Evolutionary conservation across 2,329 filamentous ascomycete genomes (phyloP).

Genomic region (Emmonsiellopsis sp.): DNA sequence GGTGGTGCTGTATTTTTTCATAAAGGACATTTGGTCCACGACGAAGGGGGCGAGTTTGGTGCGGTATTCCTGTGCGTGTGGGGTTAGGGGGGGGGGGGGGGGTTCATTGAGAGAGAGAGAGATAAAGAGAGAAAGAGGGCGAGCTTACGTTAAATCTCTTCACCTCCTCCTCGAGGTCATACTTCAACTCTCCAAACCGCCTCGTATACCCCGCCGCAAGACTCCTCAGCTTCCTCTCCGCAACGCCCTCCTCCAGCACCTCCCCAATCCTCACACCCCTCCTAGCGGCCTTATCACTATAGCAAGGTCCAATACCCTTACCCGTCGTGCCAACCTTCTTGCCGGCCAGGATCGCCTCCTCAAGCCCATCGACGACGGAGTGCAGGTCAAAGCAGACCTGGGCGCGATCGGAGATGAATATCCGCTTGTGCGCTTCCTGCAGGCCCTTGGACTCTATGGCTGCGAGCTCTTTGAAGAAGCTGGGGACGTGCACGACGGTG

Average conservation of each 20-base stretch:
- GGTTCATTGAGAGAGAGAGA: no score
- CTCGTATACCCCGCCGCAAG: slow-evolving; percentile 46
- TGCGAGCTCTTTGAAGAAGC: slow-evolving; percentile 39
- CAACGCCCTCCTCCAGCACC: slow-evolving; percentile 45
- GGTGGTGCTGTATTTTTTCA: slow-evolving; percentile 45
- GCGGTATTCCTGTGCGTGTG: slow-evolving; percentile 25
- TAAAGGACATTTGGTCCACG: slow-evolving; percentile 40
- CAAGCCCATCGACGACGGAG: slow-evolving; percentile 29
- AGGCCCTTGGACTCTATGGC: slow-evolving; percentile 36
- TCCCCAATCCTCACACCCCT: slow-evolving; percentile 51
- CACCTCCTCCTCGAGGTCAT: slow-evolving; percentile 53
- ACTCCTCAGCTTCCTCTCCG: slow-evolving; percentile 45
- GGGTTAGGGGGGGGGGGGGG: slow-evolving; percentile 4
- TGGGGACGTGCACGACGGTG: slow-evolving; percentile 38
- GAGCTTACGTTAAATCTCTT: slow-evolving; percentile 42
- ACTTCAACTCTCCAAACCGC: slow-evolving; percentile 50
- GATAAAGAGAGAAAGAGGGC: no score
- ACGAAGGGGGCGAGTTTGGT: slow-evolving; percentile 28
- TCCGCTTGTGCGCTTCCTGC: slow-evolving; percentile 28
- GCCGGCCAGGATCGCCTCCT: slow-evolving; percentile 34
- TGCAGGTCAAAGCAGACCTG: slow-evolving; percentile 15
- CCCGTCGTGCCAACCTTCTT: slow-evolving; percentile 41
- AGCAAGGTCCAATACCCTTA: slow-evolving; percentile 48
- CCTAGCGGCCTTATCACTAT: slow-evolving; percentile 53
- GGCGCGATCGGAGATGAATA: slow-evolving; percentile 35